phyloP scores from a whole-genome alignment of 2,329 filamentous ascomycete species.

The Penicillium nordicum region DNA sequence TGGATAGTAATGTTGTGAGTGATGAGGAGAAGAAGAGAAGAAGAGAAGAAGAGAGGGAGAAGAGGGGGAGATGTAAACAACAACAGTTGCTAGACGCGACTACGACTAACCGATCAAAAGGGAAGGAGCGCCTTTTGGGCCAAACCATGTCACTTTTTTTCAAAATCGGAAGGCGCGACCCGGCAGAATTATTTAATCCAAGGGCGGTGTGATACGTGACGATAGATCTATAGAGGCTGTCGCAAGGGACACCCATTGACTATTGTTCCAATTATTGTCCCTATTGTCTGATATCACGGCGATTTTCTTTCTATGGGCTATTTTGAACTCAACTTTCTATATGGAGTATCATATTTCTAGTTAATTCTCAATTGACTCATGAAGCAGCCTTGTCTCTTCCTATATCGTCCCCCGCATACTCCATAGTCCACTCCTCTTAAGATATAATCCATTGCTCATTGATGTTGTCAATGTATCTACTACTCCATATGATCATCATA shows the following conservation, averaged over 20 bases:
- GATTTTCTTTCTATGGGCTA: not conserved
- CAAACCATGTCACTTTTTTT: slow-evolving; percentile 5
- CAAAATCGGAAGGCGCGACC: slow-evolving; percentile 3
- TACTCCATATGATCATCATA: not conserved
- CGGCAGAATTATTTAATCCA: not conserved
- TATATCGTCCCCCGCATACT: not conserved
- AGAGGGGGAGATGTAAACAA: slow-evolving; percentile 3
- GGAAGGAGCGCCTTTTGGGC: slow-evolving; percentile 3
- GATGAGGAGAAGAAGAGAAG: not conserved
- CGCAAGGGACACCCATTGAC: not conserved
- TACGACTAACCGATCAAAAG: not conserved
- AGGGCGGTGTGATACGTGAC: not conserved
- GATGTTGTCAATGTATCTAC: not conserved
- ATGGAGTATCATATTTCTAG: not conserved
- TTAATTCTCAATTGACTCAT: not conserved
- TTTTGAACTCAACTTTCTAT: not conserved
- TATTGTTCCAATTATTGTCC: not conserved
- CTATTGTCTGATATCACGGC: not conserved
- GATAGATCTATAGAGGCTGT: not conserved
- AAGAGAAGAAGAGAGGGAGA: not conserved
- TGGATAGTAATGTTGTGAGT: not conserved
- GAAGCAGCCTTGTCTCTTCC: not conserved
- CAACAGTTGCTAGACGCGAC: not conserved
- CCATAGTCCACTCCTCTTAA: not conserved
- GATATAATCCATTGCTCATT: not conserved